A percentile compares a stretch with the other conserved stretches of the same genome.
Evolutionary conservation across 768 basidiomycete genomes (phyloP).

Genomic region (Pholiota molesta): DNA sequence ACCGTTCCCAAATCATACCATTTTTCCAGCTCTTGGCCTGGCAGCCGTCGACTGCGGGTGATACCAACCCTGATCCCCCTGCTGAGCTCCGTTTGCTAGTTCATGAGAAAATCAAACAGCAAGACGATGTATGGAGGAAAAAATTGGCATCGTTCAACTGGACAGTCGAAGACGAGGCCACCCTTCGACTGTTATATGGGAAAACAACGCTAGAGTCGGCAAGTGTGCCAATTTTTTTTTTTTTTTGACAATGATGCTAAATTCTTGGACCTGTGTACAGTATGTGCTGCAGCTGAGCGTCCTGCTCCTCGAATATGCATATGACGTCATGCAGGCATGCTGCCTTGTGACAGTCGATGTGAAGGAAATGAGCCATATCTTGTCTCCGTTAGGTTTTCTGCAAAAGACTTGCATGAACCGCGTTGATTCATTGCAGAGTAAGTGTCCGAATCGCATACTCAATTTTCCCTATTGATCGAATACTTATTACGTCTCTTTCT

Average conservation of each 20-base stretch:
- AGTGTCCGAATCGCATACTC: not conserved
- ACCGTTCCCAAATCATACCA: not conserved
- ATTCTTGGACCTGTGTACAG: conserved; percentile 2
- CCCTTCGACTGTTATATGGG: conserved; percentile 14
- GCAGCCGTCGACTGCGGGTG: conserved; percentile 1
- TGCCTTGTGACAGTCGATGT: conserved; percentile 13
- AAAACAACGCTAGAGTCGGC: conserved; percentile 18
- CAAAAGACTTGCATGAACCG: conserved; percentile 6
- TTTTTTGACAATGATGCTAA: not conserved
- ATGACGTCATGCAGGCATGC: conserved; percentile 14
- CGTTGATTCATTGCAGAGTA: conserved; percentile 12
- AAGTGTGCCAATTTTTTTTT: not conserved
- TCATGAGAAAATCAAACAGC: conserved; percentile 14
- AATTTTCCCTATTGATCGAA: not conserved
- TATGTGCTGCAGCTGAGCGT: conserved; percentile 19
- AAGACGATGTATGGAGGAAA: conserved; percentile 12
- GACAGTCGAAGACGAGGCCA: conserved; percentile 17
- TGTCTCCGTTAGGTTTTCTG: conserved; percentile 3
- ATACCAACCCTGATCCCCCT: not conserved
- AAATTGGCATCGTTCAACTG: conserved; percentile 15
- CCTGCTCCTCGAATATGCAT: conserved; percentile 19
- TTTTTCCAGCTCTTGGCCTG: conserved; percentile 9
- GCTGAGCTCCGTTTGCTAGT: conserved; percentile 15
- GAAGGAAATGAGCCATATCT: conserved; percentile 12
- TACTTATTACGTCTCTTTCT: not conserved